These are phyloP conservation scores for Silene conica DNA, from an alignment of 148 eudicot species.

Conservation along the genomic window DNA sequence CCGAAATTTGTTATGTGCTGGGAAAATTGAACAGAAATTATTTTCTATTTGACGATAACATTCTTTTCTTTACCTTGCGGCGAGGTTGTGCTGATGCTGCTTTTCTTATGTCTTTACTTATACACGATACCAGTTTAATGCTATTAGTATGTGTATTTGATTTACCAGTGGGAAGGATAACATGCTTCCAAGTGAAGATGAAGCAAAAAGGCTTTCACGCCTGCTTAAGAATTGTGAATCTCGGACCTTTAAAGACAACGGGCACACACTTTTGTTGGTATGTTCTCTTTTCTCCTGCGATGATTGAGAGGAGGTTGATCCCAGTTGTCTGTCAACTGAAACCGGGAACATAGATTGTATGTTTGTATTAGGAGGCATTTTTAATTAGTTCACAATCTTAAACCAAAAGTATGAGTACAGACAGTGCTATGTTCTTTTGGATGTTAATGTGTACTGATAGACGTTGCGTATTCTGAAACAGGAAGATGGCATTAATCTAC, in stretches of 20 bases:
- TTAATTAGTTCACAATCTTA: too few species aligned
- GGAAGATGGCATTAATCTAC: constrained; percentile 91
- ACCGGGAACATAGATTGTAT: too few species aligned
- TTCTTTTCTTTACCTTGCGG: not conserved
- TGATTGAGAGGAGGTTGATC: not conserved
- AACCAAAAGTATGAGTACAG: too few species aligned
- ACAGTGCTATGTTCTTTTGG: not conserved
- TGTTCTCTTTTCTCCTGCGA: constrained; percentile 19
- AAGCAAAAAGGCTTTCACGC: constrained; percentile 67
- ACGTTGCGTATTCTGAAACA: constrained; percentile 32
- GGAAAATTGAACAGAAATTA: not conserved
- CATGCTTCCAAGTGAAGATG: constrained; percentile 89
- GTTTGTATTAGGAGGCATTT: too few species aligned
- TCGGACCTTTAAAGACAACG: constrained; percentile 76
- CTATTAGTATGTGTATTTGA: constrained; percentile 13
- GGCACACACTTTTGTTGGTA: constrained; percentile 92
- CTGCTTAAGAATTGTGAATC: constrained; percentile 58
- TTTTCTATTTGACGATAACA: not conserved
- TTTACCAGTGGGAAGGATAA: constrained; percentile 83
- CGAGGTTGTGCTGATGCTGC: not conserved
- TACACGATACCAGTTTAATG: too few species aligned
- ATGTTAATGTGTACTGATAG: constrained; percentile 11
- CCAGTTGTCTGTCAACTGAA: too few species aligned
- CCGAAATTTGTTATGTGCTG: not conserved
- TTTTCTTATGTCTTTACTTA: not conserved